Conservation (phyloP, 331 rosid genomes). For the Malus hybrid region DNA sequence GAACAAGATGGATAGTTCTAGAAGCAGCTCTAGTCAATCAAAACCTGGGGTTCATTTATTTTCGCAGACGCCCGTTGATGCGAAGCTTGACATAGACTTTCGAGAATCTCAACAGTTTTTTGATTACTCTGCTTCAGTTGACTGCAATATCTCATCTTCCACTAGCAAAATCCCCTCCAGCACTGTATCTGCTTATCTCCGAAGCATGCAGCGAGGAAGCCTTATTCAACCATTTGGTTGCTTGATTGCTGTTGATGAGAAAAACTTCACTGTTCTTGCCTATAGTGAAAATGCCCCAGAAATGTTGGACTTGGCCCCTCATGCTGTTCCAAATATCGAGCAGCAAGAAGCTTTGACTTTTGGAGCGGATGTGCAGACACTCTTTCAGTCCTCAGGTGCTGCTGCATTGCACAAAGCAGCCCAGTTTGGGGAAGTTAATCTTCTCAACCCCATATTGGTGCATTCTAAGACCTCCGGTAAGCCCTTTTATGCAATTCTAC, state of each 20-base stretch:
- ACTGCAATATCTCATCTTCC: constrained; percentile 23
- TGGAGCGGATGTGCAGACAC: constrained; percentile 31
- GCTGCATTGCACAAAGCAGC: constrained; percentile 39
- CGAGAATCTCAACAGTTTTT: constrained; percentile 17
- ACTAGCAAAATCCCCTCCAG: constrained; percentile 29
- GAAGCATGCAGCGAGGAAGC: constrained; percentile 31
- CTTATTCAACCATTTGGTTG: constrained; percentile 42
- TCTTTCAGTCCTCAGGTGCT: constrained; percentile 33
- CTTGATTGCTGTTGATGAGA: constrained; percentile 31
- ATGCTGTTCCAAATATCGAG: constrained; percentile 35
- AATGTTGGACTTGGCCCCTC: constrained; percentile 44
- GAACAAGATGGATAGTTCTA: constrained; percentile 25
- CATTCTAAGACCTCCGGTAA: constrained; percentile 35
- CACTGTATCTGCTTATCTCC: constrained; percentile 37
- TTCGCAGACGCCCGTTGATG: constrained; percentile 33
- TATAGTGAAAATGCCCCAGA: constrained; percentile 39
- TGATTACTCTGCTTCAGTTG: constrained; percentile 25
- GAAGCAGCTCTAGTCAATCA: constrained; percentile 17
- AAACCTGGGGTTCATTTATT: constrained; percentile 25
- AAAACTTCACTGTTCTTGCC: constrained; percentile 28
- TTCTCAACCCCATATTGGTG: constrained; percentile 36
- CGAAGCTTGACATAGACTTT: constrained; percentile 30
- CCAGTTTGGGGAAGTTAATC: constrained; percentile 27
- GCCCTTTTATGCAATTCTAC: constrained; percentile 45
- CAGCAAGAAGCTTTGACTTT: constrained; percentile 35